Evolutionary conservation across 352 stramenopile genomes (phyloP), one percentile per base, ranked within the genome.

Genomic region (Globisporangium spinosum): DNA sequence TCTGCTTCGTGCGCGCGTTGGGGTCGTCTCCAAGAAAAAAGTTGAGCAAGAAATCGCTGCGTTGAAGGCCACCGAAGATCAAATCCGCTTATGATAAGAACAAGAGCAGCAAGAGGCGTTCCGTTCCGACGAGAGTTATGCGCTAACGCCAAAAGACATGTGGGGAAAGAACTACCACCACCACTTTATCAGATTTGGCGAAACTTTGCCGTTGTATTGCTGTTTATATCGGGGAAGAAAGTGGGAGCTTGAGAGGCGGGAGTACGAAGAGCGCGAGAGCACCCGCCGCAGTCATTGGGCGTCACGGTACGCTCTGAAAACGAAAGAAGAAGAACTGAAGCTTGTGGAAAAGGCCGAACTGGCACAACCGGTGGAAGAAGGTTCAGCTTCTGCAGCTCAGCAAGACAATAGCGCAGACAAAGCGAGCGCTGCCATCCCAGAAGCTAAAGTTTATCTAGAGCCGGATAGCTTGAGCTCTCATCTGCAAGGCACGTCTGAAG

Each of bases 151-250:
- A 0, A 89, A 80, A 59, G 79, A 90, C 57, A 70, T 85, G 40
- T 92, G 84, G 84, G 79, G 89, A 65, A 88, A 82, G 53, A 77
- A 89, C 10, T 82, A 92, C 35, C 84, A 90, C 2, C 84, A 92
- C 64, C 80, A 82, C 25, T 79, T 79, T 15, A 89, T 92, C 58
- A 77, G 73, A 3, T 70, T 82, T 34, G 25, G 64, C 0, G 25
- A 66, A 2, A 47, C 25, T 58, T 17, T 79, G 2, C 75, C 76
- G 0, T 12, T 83, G 3, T 90, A 81, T 65, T 92, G 84, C 64
- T 90, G 84, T 54, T 54, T 92, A 23, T 92, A 82, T 63, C 76
- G 84, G 23, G 69, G 82, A 20, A 65, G 72, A n/a, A 86, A 85
- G 35, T 92, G 82, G 82, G 82, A 92, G 56, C 17, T 87, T 27